Base-by-base conservation (phyloP, 371 early-diverging fungal genomes). In the Mucor velutinosus region DNA sequence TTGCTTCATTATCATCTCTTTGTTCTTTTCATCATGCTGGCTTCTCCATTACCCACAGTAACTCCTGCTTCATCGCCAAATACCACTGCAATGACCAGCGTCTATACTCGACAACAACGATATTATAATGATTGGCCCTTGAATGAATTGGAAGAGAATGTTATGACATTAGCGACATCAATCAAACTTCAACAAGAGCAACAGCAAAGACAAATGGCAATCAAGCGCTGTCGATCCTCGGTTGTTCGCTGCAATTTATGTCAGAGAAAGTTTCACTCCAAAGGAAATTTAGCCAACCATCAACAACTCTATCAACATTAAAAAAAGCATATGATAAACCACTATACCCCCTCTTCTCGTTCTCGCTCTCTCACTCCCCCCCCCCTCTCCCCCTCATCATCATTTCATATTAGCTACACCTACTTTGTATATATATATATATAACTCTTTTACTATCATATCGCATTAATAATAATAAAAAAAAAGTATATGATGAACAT, bases 281-380 rank as follows among this genome's bases (percentile, higher is more conserved):
- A 64, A 55, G 79, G 79, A 33, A 79, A 79, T 37, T 64, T 79
- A 4, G 73, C 70, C 37, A 79, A 79, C 41, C 79, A 79, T 59
- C 76, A 79, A 65, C 79, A 79, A 67, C 49, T 79, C n/a, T 79
- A 79, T 62, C 72, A 69, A 58, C 79, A 79, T 61, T 79, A 66
- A 69, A 29, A 4, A 15, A 14, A 3, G 15, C 39, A 14, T 17
- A 41, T 53, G 53, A 11, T 27, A 14, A 51, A 5, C 14, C 25
- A 27, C 27, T 23, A 53, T 53, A 53, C 53, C 53, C 53, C 10
- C 21, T 8, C 19, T 5, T 5, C 35, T 33, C 35, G 1, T 17
- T 41, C 41, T 41, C 41, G 6, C 37, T 37, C 37, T 37, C 37
- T 37, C 14, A 14, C 14, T 37, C 37, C 4, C 25, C 10, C 51